Evolutionary conservation across 2,329 filamentous ascomycete species (phyloP), one percentile per base, ranked within the genome.

Genomic region (Cryphonectria radicalis): DNA sequence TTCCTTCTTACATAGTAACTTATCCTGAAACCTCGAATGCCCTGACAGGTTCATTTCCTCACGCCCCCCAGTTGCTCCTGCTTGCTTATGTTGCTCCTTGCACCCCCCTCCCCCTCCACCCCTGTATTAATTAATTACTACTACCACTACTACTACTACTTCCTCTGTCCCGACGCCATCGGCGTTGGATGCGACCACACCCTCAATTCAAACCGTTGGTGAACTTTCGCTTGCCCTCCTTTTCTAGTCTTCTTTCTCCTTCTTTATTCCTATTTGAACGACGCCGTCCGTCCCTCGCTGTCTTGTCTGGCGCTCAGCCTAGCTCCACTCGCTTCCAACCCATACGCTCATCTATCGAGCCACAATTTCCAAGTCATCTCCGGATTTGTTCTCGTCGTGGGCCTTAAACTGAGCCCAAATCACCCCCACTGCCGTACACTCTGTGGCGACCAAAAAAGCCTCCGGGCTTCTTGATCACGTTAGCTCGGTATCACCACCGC

Each of bases 281-380:
- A 63, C 42, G 32, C 62, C 43, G 25, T 69, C 67, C 3, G 59
- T 40, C 17, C 4, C 13, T 57, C 53, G n/a, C 53, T 57, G 11
- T 57, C 53, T 57, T 68, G 40, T 59, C n/a, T 50, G 22, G 64
- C 69, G 32, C 46, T 35, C 62, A 46, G 32, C 55, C 69, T 50
- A 63, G 66, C 35, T 71, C 66, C 69, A 43, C 60, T 72, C 70
- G 70, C 66, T 72, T 59, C 64, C 66, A 28, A 53, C 43, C 63
- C 55, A 65, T 50, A 50, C 63, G 55, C 53, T 50, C 69, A 14
- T 28, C 57, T 60, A 43, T 57, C 55, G 63, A 63, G 32, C 43
- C 43, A 35, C 43, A 28, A 53, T 32, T 25, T 11, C 63, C n/a
- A 66, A 40, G 46, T 28, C 63, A 25, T 55, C 63, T 50, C 63